Conservation (phyloP, 768 basidiomycete genomes). For the Pleurotus giganteus region DNA sequence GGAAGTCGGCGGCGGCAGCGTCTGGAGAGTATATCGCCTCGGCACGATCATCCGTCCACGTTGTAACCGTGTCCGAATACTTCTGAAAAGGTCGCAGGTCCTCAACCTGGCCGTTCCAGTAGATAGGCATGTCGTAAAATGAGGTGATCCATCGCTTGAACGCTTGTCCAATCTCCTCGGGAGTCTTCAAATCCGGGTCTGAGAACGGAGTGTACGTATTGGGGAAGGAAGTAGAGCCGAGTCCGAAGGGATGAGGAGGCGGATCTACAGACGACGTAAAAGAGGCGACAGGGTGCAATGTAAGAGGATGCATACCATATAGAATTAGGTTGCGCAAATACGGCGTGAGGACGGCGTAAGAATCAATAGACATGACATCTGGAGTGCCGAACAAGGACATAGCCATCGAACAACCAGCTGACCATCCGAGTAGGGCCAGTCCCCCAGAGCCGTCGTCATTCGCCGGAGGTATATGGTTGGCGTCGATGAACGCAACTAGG, state of each 20-base stretch:
- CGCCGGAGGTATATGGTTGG: conserved; percentile 23
- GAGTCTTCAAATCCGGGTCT: conserved; percentile 19
- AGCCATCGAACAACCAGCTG: conserved; percentile 27
- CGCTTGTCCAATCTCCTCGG: conserved; percentile 19
- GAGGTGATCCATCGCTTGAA: conserved; percentile 28
- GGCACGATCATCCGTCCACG: conserved; percentile 20
- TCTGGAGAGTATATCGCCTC: conserved; percentile 15
- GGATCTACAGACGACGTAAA: conserved; percentile 25
- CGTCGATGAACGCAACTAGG: conserved; percentile 24
- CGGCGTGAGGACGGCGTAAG: conserved; percentile 22
- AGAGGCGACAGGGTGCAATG: neutral
- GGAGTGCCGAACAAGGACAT: conserved; percentile 28
- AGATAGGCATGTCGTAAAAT: conserved; percentile 25
- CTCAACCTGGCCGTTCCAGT: neutral
- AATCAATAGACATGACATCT: conserved; percentile 16
- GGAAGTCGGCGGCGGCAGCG: conserved; percentile 18
- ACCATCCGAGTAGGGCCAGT: conserved; percentile 38
- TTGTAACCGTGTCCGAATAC: conserved; percentile 15
- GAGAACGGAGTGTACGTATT: conserved; percentile 20
- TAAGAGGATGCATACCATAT: conserved; percentile 23
- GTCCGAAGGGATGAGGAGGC: conserved; percentile 25
- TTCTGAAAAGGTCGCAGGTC: neutral
- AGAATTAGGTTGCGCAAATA: conserved; percentile 30
- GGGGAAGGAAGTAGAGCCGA: neutral
- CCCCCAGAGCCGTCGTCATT: conserved; percentile 29